Percentiles rank a stretch among this genome's conserved stretches.
phyloP scores from a whole-genome alignment of 1,284 basidiomycete species.

The Heterobasidion parviporum region DNA sequence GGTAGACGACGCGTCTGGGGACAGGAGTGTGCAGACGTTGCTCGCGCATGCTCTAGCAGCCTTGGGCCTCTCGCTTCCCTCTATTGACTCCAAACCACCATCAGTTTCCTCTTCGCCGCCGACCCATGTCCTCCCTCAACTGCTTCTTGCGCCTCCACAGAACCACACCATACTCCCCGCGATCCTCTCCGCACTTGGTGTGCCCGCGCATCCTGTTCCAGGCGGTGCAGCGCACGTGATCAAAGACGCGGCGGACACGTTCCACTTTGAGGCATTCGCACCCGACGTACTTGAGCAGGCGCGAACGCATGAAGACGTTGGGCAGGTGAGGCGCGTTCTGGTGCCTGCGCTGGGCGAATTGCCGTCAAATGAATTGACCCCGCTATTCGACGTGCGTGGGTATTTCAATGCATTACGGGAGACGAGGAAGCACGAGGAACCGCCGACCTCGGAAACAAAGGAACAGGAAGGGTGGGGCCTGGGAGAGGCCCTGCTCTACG shows the following conservation, averaged over 20 bases:
- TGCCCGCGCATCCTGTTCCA: slow-evolving; percentile 18
- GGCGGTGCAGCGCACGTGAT: slow-evolving; percentile 25
- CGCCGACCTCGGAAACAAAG: slow-evolving; percentile 13
- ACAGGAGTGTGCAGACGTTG: slow-evolving; percentile 21
- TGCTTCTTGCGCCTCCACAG: slow-evolving; percentile 33
- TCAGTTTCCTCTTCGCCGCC: neutral
- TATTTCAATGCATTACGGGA: slow-evolving; percentile 35
- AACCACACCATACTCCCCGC: slow-evolving; percentile 27
- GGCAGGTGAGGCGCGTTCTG: neutral
- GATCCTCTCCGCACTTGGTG: slow-evolving; percentile 28
- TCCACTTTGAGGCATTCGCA: slow-evolving; percentile 21
- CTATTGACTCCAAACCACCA: slow-evolving; percentile 10
- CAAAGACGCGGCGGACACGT: slow-evolving; percentile 56
- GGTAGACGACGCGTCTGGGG: slow-evolving; percentile 23
- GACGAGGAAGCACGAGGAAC: slow-evolving; percentile 13
- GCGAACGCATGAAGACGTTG: neutral
- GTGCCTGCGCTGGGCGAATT: slow-evolving; percentile 32
- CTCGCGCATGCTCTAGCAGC: slow-evolving; percentile 32
- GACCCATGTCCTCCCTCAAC: slow-evolving; percentile 41
- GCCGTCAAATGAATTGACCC: slow-evolving; percentile 37
- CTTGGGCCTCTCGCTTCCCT: slow-evolving; percentile 39
- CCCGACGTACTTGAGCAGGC: slow-evolving; percentile 1
- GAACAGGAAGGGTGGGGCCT: slow-evolving; percentile 37
- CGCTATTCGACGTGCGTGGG: slow-evolving; percentile 43
- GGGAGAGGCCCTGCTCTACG: slow-evolving; percentile 80